Evolutionary conservation across 768 basidiomycete genomes (phyloP).

Genomic region (Lyophyllum atratum): DNA sequence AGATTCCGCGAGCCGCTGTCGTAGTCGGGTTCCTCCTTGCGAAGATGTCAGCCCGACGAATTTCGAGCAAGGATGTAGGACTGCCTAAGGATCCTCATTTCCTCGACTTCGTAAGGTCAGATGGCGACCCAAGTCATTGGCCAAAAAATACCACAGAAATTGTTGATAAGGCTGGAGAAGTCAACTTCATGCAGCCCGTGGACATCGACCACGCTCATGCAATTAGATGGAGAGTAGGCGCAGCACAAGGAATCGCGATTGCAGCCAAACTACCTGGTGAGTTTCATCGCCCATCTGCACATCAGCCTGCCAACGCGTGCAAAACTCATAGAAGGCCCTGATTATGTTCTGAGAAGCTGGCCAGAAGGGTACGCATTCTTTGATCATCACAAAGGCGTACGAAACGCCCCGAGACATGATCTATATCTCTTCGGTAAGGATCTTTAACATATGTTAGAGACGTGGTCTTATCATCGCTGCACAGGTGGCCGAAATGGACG

Average conservation of each 20-base stretch:
- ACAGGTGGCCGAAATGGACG: constrained; percentile 38
- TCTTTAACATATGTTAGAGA: not conserved
- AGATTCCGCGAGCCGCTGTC: not conserved
- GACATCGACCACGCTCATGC: constrained; percentile 48
- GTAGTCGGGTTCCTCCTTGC: not conserved
- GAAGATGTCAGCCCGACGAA: constrained; percentile 28
- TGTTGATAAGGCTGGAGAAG: constrained; percentile 61
- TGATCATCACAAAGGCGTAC: constrained; percentile 73
- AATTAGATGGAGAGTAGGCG: constrained; percentile 58
- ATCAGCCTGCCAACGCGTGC: constrained; percentile 4
- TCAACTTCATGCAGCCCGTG: constrained; percentile 71
- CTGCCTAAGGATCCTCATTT: constrained; percentile 57
- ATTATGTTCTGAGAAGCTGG: constrained; percentile 64
- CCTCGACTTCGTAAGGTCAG: constrained; percentile 62
- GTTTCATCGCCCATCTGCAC: constrained; percentile 15
- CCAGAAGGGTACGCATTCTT: constrained; percentile 71
- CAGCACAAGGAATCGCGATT: constrained; percentile 43
- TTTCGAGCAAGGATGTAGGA: constrained; percentile 23
- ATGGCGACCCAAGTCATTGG: constrained; percentile 57
- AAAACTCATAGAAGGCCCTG: constrained; percentile 43
- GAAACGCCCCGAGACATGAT: constrained; percentile 62
- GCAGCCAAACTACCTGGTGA: constrained; percentile 53
- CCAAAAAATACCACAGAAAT: constrained; percentile 55
- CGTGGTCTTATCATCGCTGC: constrained; percentile 12
- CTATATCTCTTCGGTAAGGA: constrained; percentile 72